phyloP scores from a whole-genome alignment of 106 monocot genomes.

The Platanthera zijinensis region DNA sequence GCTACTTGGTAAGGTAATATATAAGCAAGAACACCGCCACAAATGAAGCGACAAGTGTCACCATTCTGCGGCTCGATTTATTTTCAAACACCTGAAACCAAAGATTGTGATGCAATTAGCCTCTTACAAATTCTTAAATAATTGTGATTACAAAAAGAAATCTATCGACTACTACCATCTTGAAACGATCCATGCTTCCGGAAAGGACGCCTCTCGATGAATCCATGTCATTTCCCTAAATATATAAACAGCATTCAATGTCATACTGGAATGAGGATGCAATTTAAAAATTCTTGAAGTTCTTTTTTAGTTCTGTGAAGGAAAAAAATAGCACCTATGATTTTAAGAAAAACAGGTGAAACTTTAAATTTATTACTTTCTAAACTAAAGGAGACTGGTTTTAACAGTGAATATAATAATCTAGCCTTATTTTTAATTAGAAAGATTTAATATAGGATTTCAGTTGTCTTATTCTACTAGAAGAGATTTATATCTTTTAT shows the following conservation, averaged over 20 bases:
- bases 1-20: slow-evolving; percentile 81
- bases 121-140: not conserved
- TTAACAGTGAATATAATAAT: too few species aligned
- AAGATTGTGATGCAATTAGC: slow-evolving; percentile 8
- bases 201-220: slow-evolving; percentile 82
- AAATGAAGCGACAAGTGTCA: slow-evolving; percentile 72
- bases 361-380: too few species aligned
- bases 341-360: too few species aligned
- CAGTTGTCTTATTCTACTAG: too few species aligned
- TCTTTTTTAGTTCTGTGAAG: too few species aligned
- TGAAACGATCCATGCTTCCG: slow-evolving; percentile 86
- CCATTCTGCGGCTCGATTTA: slow-evolving; percentile 87
- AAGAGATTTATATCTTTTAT: too few species aligned
- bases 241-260: not conserved
- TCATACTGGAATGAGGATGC: not conserved
- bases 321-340: too few species aligned
- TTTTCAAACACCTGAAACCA: slow-evolving; percentile 73
- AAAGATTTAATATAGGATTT: too few species aligned
- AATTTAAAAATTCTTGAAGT: too few species aligned
- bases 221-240: slow-evolving; percentile 94
- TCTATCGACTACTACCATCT: slow-evolving; percentile 45
- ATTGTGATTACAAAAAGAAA: not conserved
- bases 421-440: too few species aligned
- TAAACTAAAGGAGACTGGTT: too few species aligned
- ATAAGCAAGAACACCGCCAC: slow-evolving; percentile 77